phyloP scores from a whole-genome alignment of 441 rosid genomes.

The Aquilaria agallochum region DNA sequence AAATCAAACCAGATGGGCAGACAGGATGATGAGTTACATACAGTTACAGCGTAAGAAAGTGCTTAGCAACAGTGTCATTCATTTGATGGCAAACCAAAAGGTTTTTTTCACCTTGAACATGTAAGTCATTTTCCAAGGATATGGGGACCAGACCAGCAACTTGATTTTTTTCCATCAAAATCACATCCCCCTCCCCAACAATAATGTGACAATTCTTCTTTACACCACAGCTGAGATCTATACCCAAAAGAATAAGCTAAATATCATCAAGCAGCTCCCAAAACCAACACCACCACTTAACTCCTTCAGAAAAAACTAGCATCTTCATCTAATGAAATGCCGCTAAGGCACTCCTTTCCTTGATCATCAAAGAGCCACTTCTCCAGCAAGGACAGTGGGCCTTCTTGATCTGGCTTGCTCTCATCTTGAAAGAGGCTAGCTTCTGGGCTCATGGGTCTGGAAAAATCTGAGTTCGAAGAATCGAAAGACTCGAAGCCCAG shows the following conservation, averaged over 20 bases:
- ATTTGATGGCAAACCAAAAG: too few species aligned
- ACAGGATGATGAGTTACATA: too few species aligned
- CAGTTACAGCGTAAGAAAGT: too few species aligned
- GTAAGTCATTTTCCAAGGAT: conserved; percentile 1
- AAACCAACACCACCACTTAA: conserved; percentile 17
- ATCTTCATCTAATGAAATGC: conserved; percentile 41
- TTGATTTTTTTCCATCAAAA: conserved; percentile 22
- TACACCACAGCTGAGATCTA: conserved; percentile 5
- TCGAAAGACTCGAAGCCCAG: conserved; percentile 49
- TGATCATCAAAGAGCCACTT: conserved; percentile 75
- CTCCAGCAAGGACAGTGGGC: conserved; percentile 58
- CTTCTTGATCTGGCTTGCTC: conserved; percentile 40
- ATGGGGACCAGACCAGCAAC: conserved; percentile 8
- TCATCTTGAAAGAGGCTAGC: conserved; percentile 50
- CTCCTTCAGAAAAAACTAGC: conserved; percentile 39
- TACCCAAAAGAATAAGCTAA: conserved; percentile 10
- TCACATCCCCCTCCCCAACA: conserved; percentile 4
- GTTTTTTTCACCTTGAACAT: not conserved
- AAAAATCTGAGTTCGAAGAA: conserved; percentile 44
- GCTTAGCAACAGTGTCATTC: too few species aligned
- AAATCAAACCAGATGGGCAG: too few species aligned
- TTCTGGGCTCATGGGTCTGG: conserved; percentile 43
- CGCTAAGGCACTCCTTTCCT: conserved; percentile 42
- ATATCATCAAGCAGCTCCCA: conserved; percentile 10
- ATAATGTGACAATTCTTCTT: conserved; percentile 5